Percentiles rank a stretch among this genome's conserved stretches.
These are phyloP conservation scores for Phaeophleospora eucalypticola DNA, from an alignment of 2,329 filamentous ascomycete species.

Conservation along the genomic window DNA sequence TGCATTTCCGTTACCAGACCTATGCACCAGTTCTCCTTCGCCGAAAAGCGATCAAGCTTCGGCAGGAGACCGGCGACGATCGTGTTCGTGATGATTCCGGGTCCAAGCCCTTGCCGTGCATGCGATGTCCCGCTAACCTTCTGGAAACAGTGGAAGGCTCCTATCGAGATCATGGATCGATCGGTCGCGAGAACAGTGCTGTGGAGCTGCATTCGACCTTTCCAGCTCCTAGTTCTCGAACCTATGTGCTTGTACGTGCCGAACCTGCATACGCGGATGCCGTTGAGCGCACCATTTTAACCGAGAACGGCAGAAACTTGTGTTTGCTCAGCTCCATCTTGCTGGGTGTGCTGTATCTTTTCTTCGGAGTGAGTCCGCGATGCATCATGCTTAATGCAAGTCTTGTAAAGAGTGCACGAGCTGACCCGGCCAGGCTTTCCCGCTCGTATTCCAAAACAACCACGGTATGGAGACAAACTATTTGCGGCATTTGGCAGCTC, in stretches of 20 bases:
- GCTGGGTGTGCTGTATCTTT: slow-evolving; percentile 84
- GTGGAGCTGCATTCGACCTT: slow-evolving; percentile 59
- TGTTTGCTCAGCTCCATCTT: slow-evolving; percentile 79
- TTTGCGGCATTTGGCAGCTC: neutral
- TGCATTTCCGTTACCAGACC: slow-evolving; percentile 66
- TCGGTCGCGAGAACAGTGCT: slow-evolving; percentile 57
- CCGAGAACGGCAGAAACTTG: slow-evolving; percentile 46
- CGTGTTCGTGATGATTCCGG: slow-evolving; percentile 9
- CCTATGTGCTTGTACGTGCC: slow-evolving; percentile 68
- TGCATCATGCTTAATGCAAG: neutral
- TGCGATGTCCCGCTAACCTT: slow-evolving; percentile 1
- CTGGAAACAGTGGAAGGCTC: slow-evolving; percentile 60
- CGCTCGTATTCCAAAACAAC: slow-evolving; percentile 68
- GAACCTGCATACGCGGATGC: neutral
- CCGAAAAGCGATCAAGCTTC: slow-evolving; percentile 64
- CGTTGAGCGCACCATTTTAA: neutral
- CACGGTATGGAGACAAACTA: slow-evolving; percentile 56
- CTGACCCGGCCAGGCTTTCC: slow-evolving; percentile 56
- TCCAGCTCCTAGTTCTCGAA: slow-evolving; percentile 67
- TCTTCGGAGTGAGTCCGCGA: slow-evolving; percentile 58
- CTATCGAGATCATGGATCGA: slow-evolving; percentile 67
- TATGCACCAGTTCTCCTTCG: slow-evolving; percentile 63
- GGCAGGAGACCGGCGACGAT: slow-evolving; percentile 70
- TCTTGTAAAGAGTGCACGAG: neutral
- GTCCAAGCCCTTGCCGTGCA: too few species aligned